A percentile compares a stretch with the other conserved stretches of the same genome.
These are phyloP conservation scores for Medakamo hakoo DNA, from an alignment of 139 green algal species.

Conservation along the genomic window DNA sequence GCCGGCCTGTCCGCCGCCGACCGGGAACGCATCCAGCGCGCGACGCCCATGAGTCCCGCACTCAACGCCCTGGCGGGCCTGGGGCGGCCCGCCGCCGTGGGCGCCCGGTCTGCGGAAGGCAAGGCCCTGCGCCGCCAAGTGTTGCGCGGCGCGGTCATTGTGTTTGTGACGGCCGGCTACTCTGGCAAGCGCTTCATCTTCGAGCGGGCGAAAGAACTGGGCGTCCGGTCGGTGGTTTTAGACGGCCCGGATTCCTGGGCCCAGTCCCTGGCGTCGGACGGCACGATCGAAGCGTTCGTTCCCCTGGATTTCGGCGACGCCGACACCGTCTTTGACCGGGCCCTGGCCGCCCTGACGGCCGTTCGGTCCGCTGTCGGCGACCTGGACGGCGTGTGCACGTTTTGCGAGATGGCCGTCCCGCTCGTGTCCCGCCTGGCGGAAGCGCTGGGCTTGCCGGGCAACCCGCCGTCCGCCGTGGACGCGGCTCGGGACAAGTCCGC, in stretches of 20 bases:
- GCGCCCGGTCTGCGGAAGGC: conserved; percentile 25
- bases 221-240: conserved; percentile 54
- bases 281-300: conserved; percentile 59
- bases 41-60: conserved; percentile 39
- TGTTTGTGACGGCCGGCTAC: conserved; percentile 73
- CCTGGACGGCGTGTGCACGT: conserved; percentile 69
- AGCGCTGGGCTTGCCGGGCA: conserved; percentile 52
- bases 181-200: conserved; percentile 76
- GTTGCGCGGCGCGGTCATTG: conserved; percentile 57
- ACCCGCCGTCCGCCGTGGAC: conserved; percentile 44
- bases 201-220: conserved; percentile 67
- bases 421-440: conserved; percentile 62
- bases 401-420: conserved; percentile 76
- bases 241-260: conserved; percentile 65
- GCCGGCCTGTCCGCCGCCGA: conserved; percentile 37
- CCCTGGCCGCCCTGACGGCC: conserved; percentile 20
- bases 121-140: conserved; percentile 43
- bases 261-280: conserved; percentile 49
- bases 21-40: conserved; percentile 25
- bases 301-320: conserved; percentile 65
- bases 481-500: conserved; percentile 61
- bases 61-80: conserved; percentile 24
- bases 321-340: conserved; percentile 62
- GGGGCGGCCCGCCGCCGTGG: conserved; percentile 28
- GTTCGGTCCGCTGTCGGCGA: conserved; percentile 33